Evolutionary conservation across 768 basidiomycete genomes (phyloP), one percentile per base, ranked within the genome.

Genomic region (Leucocoprinus birnbaumii): DNA sequence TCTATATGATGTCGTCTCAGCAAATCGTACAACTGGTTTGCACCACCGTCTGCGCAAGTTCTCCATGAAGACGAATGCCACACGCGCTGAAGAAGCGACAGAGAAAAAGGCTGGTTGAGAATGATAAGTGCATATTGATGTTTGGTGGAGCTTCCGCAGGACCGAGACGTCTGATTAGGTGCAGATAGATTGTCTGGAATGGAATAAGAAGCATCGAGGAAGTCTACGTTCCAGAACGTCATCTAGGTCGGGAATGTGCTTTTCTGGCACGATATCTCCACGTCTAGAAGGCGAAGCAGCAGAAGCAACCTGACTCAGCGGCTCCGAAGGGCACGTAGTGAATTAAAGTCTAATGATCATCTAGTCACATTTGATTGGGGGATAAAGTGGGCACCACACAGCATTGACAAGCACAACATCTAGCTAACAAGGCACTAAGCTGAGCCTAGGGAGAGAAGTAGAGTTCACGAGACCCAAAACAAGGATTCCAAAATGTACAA

Each of bases 1-100:
- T 63, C 53, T 18, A 66, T 58, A 18, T 65, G 57, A 42, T 42
- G 58, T 58, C 38, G 42, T 34, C 21, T 55, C 27, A 72, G 68
- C 8, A 61, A 61, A 61, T 97, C 94, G 60, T 84, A 80, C 26
- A 98, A 69, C 14, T 89, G 79, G 67, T 96, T 96, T 7, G 89
- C 90, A 22, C 93, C 93, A 26, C 93, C 93, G 61, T 96, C 93
- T 2, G 93, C 93, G 65, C 92, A 96, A 51, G 77, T 79, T 37
- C 70, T 76, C 80, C 83, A 83, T 48, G 66, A 61, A 9, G 71
- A 73, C 11, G 75, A 66, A 13, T 66, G 64, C 80, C 83, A 97
- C 8, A 94, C 68, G 9, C 77, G 76, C 13, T 70, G 63, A 41
- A 98, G 76, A 40, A 97, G 77, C 9, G 71, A 60, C 3, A 69